These are phyloP conservation scores for Tolypocladium amazonense DNA, from an alignment of 2,329 filamentous ascomycete genomes.

Conservation along the genomic window DNA sequence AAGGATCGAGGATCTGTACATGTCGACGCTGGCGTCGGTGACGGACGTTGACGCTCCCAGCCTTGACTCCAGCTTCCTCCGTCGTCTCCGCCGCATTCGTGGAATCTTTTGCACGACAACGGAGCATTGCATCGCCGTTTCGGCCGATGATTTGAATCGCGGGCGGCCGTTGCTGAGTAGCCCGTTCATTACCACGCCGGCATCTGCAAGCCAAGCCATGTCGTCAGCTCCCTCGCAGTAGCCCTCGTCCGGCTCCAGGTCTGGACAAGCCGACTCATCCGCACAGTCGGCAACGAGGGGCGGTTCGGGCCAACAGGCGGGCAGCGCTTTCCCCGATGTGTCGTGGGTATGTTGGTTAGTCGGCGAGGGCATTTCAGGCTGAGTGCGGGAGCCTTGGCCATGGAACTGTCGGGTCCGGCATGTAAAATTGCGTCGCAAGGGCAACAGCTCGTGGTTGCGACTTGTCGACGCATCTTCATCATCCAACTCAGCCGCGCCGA, in stretches of 20 bases:
- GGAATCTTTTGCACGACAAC: conserved; percentile 5
- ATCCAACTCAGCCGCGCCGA: neutral
- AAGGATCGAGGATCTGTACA: neutral
- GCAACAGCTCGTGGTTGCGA: neutral
- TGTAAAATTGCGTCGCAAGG: neutral
- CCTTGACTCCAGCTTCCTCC: conserved; percentile 2
- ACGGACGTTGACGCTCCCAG: neutral
- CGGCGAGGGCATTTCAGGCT: neutral
- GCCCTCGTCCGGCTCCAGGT: conserved; percentile 5
- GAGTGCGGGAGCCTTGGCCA: neutral
- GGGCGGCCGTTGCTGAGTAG: conserved; percentile 2
- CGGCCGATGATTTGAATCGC: conserved; percentile 4
- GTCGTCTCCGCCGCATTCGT: conserved; percentile 7
- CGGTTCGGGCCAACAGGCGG: neutral
- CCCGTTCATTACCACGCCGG: neutral
- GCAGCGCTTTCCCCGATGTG: neutral
- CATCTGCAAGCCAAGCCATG: neutral
- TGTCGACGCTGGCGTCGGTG: neutral
- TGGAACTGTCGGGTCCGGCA: neutral
- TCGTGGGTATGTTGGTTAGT: neutral
- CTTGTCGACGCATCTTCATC: neutral
- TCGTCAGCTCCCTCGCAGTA: conserved; percentile 4
- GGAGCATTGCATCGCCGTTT: conserved; percentile 7
- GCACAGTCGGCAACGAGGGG: neutral
- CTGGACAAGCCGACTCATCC: neutral